phyloP scores from a whole-genome alignment of 2,329 filamentous ascomycete genomes.

The Aspergillus persii region DNA sequence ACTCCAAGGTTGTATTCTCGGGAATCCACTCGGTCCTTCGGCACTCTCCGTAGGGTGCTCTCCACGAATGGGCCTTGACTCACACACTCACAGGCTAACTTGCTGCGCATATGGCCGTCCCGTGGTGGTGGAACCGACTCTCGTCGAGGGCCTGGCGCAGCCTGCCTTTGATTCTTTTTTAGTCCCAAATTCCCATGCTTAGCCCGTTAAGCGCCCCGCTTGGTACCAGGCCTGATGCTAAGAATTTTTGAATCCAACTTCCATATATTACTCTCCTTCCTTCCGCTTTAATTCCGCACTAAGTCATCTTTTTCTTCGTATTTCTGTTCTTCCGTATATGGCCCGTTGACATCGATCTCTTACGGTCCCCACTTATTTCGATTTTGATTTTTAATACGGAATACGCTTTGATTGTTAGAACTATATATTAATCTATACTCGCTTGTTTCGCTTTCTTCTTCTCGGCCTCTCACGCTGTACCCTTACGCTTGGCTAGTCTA shows the following conservation, averaged over 20 bases:
- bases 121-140: constrained; percentile 4
- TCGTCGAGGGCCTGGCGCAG: constrained; percentile 1
- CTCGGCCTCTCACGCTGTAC: not conserved
- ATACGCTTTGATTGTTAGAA: not conserved
- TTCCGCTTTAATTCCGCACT: not conserved
- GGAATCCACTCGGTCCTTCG: constrained; percentile 5
- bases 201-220: constrained; percentile 9
- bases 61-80: constrained; percentile 7
- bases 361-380: not conserved
- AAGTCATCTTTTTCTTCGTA: not conserved
- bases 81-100: not conserved
- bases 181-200: constrained; percentile 15
- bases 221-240: not conserved
- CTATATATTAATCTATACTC: not conserved
- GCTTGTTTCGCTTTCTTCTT: not conserved
- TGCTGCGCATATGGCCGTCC: not conserved
- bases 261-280: not conserved
- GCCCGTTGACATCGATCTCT: not conserved
- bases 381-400: not conserved
- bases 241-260: constrained; percentile 2
- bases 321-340: not conserved
- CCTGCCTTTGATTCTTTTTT: constrained; percentile 1
- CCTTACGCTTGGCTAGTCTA: not conserved
- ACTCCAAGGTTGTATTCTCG: not conserved
- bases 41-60: constrained; percentile 8